A percentile compares a stretch with the other conserved stretches of the same genome.
Conservation (phyloP, 2,329 filamentous ascomycete genomes). For the Didymella lethalis region DNA sequence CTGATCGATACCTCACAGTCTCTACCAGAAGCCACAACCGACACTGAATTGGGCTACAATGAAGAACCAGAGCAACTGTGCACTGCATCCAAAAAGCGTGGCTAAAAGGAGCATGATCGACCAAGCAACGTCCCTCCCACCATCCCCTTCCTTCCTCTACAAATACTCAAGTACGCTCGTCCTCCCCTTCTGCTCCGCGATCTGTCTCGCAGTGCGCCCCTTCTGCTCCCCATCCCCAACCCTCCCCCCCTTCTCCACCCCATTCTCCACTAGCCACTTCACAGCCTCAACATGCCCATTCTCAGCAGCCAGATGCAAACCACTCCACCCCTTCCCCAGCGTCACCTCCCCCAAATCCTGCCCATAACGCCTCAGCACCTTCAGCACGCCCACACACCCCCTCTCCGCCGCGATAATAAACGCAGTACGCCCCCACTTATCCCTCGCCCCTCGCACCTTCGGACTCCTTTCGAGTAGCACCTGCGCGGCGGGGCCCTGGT, state of each 20-base stretch:
- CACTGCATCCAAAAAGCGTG: too few species aligned
- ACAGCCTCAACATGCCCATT: slow-evolving; percentile 20
- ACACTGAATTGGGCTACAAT: too few species aligned
- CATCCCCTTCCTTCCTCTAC: background rate
- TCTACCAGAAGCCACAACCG: too few species aligned
- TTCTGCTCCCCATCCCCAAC: slow-evolving; percentile 18
- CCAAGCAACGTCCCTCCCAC: too few species aligned
- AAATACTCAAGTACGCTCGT: background rate
- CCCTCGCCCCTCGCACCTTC: slow-evolving; percentile 13
- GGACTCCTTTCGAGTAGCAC: slow-evolving; percentile 19
- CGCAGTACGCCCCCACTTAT: slow-evolving; percentile 24
- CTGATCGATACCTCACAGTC: too few species aligned
- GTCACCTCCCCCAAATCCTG: slow-evolving; percentile 29
- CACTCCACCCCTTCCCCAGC: slow-evolving; percentile 25
- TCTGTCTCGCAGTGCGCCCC: slow-evolving; percentile 23
- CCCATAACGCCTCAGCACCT: slow-evolving; percentile 21
- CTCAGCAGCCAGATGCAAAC: slow-evolving; percentile 28
- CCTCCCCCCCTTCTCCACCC: slow-evolving; percentile 19
- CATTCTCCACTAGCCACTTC: slow-evolving; percentile 22
- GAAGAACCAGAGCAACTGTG: too few species aligned
- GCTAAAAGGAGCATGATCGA: too few species aligned
- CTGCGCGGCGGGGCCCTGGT: slow-evolving; percentile 20
- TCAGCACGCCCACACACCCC: slow-evolving; percentile 23
- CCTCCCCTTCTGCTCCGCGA: slow-evolving; percentile 22
- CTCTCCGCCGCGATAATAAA: slow-evolving; percentile 25